Percentiles rank a stretch among this genome's conserved stretches.
phyloP scores from a whole-genome alignment of 139 green algal species.

The Asterochloris erici region DNA sequence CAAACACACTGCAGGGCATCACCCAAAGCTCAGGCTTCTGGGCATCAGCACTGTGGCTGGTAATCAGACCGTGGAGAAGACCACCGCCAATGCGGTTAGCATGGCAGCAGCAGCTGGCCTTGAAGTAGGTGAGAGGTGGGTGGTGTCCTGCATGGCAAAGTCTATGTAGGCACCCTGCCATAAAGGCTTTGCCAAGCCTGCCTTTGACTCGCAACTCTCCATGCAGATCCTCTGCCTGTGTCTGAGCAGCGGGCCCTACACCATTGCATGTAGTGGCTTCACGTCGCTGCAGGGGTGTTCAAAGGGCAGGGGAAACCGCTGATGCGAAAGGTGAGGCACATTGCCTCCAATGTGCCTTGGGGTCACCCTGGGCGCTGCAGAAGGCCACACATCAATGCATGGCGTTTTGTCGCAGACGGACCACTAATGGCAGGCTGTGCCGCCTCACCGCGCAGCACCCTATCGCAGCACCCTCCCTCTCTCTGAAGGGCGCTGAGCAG shows the following conservation, averaged over 20 bases:
- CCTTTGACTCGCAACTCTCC: too few relatives aligned
- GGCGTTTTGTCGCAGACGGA: too few relatives aligned
- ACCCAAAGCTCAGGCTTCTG: conserved; percentile 59
- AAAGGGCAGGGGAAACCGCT: conserved; percentile 69
- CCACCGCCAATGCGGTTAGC: conserved; percentile 80
- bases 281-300: conserved; percentile 53
- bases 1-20: conserved; percentile 38
- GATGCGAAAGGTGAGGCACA: conserved; percentile 39
- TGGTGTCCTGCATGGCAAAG: too few relatives aligned
- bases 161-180: too few relatives aligned
- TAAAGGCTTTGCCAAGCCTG: too few relatives aligned
- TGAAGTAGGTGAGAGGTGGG: background rate
- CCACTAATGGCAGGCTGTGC: background rate
- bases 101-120: conserved; percentile 68
- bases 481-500: conserved; percentile 8
- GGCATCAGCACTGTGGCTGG: conserved; percentile 89
- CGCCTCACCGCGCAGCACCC: background rate
- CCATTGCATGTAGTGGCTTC: too few relatives aligned
- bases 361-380: background rate
- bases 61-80: conserved; percentile 85
- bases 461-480: background rate
- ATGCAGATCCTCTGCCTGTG: too few relatives aligned
- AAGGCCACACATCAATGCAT: background rate
- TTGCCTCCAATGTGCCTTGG: background rate
- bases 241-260: too few relatives aligned